A percentile compares a stretch with the other conserved stretches of the same genome.
phyloP scores from a whole-genome alignment of 2,329 filamentous ascomycete genomes.

The Beauveria sp. region DNA sequence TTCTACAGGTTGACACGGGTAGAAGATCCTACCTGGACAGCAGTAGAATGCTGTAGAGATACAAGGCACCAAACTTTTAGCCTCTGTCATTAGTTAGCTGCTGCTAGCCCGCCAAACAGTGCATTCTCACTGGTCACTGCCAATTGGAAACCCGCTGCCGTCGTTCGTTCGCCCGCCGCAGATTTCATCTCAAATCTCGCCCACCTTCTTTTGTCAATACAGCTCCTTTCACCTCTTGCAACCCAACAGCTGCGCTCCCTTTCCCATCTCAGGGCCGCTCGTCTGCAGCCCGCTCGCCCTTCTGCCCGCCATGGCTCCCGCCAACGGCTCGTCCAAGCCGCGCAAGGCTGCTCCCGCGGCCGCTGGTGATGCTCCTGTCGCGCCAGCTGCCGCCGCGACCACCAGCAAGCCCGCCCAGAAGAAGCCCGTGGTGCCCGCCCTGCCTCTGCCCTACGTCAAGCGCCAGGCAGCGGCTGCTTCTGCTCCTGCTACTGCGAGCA shows the following conservation, averaged over 20 bases:
- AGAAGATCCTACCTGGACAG: too few relatives aligned
- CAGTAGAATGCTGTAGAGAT: background rate
- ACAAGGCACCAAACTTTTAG: background rate
- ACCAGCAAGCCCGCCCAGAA: slow-evolving; percentile 17
- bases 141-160: background rate
- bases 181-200: slow-evolving; percentile 9
- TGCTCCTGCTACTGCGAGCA: slow-evolving; percentile 14
- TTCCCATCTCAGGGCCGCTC: slow-evolving; percentile 6
- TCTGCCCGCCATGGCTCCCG: slow-evolving; percentile 13
- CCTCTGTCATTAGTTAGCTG: background rate
- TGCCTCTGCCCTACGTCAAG: slow-evolving; percentile 32
- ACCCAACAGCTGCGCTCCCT: background rate
- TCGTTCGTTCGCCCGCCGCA: background rate
- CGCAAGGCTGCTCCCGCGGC: slow-evolving; percentile 21
- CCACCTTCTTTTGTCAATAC: background rate
- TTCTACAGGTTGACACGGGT: too few relatives aligned
- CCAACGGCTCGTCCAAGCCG: slow-evolving; percentile 25
- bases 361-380: background rate
- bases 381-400: slow-evolving; percentile 8
- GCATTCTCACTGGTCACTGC: background rate
- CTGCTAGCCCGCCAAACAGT: background rate
- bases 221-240: background rate
- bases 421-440: slow-evolving; percentile 30
- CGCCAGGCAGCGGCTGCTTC: slow-evolving; percentile 27
- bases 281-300: slow-evolving; percentile 9